Percentiles rank a stretch among this genome's conserved stretches.
Conservation (phyloP, 2,329 filamentous ascomycete genomes). For the Trichoderma sp. region DNA sequence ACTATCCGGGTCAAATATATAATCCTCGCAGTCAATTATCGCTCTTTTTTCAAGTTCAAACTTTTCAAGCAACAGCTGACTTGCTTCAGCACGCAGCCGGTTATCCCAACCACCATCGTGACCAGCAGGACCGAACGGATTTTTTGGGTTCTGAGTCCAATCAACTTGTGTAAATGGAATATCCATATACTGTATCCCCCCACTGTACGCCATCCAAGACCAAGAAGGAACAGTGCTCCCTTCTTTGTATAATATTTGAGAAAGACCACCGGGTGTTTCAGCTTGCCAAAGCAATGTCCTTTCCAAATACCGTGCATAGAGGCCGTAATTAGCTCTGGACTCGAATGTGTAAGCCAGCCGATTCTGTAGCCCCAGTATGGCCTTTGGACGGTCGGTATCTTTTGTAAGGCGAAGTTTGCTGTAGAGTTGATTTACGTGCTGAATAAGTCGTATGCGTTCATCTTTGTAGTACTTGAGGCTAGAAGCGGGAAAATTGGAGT, state of each 20-base stretch:
- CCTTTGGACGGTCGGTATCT: background rate
- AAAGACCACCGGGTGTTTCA: background rate
- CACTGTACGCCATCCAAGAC: background rate
- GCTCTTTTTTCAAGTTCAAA: background rate
- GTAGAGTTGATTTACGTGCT: background rate
- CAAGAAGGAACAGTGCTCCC: background rate
- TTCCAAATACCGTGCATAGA: background rate
- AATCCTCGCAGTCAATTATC: background rate
- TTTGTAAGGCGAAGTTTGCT: background rate
- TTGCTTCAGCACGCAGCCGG: background rate
- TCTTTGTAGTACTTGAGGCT: background rate
- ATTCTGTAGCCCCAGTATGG: background rate
- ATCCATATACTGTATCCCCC: background rate
- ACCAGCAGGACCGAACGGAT: background rate
- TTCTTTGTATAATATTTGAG: background rate
- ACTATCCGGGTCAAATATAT: rapidly evolving
- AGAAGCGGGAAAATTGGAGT: background rate
- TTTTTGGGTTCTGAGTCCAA: background rate
- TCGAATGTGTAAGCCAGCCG: background rate
- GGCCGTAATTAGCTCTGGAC: background rate
- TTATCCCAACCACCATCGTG: background rate
- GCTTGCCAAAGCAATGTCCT: background rate
- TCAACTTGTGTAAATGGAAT: background rate
- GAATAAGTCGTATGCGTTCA: background rate
- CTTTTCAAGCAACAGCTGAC: background rate